Conservation (phyloP, 2,329 filamentous ascomycete genomes). For the Monilinia fructicola region DNA sequence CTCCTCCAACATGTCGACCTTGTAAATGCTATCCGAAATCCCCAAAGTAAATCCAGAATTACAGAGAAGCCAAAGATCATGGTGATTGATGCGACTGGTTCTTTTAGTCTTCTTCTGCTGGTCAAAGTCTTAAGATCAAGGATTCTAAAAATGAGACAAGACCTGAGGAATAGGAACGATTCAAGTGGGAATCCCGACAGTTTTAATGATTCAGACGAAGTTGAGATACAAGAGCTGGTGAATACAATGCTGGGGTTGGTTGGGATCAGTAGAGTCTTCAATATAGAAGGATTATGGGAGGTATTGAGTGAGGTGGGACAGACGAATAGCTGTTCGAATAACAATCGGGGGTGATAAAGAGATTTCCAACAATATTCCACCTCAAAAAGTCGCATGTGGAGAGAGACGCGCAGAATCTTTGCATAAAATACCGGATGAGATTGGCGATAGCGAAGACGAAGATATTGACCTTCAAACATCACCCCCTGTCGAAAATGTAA, state of each 20-base stretch:
- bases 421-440: constrained; percentile 32
- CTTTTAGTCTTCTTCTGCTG: constrained; percentile 36
- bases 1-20: constrained; percentile 22
- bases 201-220: not conserved
- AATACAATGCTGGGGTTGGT: constrained; percentile 48
- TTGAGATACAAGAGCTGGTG: constrained; percentile 28
- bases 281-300: constrained; percentile 58
- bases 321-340: not conserved
- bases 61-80: constrained; percentile 28
- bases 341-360: not conserved
- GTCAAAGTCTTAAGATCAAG: constrained; percentile 34
- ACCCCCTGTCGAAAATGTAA: not conserved
- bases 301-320: constrained; percentile 51
- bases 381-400: not conserved
- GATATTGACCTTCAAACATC: not conserved
- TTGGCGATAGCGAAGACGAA: constrained; percentile 39
- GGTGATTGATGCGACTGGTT: constrained; percentile 39
- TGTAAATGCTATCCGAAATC: not conserved
- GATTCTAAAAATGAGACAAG: constrained; percentile 13
- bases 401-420: not conserved
- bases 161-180: not conserved
- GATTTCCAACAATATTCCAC: not conserved
- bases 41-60: not conserved
- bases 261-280: constrained; percentile 57
- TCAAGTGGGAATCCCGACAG: not conserved